Conservation (phyloP, 208 protist genomes). For the Porcisia deanei region DNA sequence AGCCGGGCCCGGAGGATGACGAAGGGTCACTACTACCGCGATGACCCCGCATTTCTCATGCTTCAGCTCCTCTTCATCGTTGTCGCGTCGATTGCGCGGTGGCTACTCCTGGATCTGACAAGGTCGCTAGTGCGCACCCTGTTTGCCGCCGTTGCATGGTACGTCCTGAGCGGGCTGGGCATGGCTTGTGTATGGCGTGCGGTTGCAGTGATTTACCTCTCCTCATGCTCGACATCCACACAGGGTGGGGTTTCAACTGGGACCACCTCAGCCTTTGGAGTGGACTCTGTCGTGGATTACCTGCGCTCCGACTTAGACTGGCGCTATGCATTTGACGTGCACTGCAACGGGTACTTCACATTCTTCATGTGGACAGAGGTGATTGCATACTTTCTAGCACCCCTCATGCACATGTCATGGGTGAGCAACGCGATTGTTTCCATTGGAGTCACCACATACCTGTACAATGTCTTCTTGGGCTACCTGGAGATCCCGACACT, state of each 20-base stretch:
- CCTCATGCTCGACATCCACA: slow-evolving; percentile 10
- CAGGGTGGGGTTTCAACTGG: not conserved
- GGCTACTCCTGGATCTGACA: slow-evolving; percentile 20
- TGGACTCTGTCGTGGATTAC: slow-evolving; percentile 20
- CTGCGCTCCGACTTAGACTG: slow-evolving; percentile 84
- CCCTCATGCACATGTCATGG: slow-evolving; percentile 36
- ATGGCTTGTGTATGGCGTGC: slow-evolving; percentile 53
- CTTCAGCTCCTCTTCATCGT: slow-evolving; percentile 88
- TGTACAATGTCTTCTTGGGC: slow-evolving; percentile 92
- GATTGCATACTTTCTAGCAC: slow-evolving; percentile 84
- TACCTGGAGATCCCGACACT: slow-evolving; percentile 93
- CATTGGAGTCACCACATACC: slow-evolving; percentile 71
- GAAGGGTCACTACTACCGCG: slow-evolving; percentile 97
- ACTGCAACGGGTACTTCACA: slow-evolving; percentile 97
- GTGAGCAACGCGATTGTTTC: slow-evolving; percentile 60
- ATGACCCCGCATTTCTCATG: slow-evolving; percentile 97
- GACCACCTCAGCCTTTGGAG: not conserved
- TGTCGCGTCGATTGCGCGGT: slow-evolving; percentile 63
- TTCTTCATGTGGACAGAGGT: slow-evolving; percentile 94
- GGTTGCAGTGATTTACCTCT: slow-evolving; percentile 30
- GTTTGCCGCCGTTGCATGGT: slow-evolving; percentile 28
- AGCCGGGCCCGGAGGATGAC: slow-evolving; percentile 93
- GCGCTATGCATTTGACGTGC: slow-evolving; percentile 96
- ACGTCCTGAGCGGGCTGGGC: slow-evolving; percentile 76
- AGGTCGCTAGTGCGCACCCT: slow-evolving; percentile 62